Conservation (phyloP, 108 stramenopile species). For the Skeletonema tropicum region DNA sequence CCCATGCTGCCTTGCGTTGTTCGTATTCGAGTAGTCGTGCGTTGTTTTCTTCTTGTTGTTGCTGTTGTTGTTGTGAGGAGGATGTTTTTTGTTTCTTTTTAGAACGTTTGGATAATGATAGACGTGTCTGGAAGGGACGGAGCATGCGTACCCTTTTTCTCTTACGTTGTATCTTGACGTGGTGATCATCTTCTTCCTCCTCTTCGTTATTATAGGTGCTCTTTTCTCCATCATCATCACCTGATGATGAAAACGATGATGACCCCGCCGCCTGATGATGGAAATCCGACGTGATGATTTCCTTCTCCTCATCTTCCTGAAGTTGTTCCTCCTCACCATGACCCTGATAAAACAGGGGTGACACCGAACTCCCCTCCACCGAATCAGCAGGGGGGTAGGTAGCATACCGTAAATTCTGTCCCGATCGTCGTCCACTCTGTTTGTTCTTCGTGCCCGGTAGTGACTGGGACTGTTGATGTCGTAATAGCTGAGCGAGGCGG, state of each 20-base stretch:
- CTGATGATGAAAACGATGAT: not conserved
- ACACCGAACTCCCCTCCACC: not conserved
- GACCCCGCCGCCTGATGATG: too few relatives aligned
- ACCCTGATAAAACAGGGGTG: not conserved
- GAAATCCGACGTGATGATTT: not conserved
- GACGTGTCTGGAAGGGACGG: not conserved
- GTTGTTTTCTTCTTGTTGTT: not conserved
- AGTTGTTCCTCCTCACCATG: not conserved
- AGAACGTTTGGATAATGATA: not conserved
- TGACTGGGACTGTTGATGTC: not conserved
- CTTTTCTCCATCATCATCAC: not conserved
- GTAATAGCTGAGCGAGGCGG: not conserved
- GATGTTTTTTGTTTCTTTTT: not conserved
- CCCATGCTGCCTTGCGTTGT: slow-evolving; percentile 77
- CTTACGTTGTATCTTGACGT: not conserved
- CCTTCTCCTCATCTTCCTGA: not conserved
- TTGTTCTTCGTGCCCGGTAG: slow-evolving; percentile 5
- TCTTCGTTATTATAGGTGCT: not conserved
- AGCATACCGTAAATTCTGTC: not conserved
- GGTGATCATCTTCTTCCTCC: not conserved
- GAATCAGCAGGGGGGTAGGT: not conserved
- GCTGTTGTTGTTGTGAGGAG: not conserved
- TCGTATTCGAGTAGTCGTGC: slow-evolving; percentile 55
- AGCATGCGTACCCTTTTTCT: not conserved
- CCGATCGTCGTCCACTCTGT: slow-evolving; percentile 1